phyloP scores from a whole-genome alignment of 495 filamentous ascomycete genomes.

The Pyronema domesticum region DNA sequence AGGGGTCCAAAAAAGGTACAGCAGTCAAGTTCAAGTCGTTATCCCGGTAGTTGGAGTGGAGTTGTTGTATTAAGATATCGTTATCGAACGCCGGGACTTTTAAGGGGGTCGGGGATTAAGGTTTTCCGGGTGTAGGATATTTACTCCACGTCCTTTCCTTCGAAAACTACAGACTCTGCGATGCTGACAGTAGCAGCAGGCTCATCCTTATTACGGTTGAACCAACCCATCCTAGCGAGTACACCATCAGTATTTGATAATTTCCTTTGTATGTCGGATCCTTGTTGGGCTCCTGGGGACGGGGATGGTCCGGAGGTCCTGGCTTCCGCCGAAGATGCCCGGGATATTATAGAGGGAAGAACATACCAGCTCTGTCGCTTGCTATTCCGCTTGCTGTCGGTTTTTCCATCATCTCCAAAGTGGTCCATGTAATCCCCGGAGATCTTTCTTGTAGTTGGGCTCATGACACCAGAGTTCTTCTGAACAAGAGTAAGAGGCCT shows the following conservation, averaged over 20 bases:
- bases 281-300: too few relatives aligned
- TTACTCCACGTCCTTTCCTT: slow-evolving; percentile 24
- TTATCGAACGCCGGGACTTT: neutral
- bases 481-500: slow-evolving; percentile 76
- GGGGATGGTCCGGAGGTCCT: too few relatives aligned
- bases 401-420: slow-evolving; percentile 16
- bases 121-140: neutral
- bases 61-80: neutral
- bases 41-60: neutral
- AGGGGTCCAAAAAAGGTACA: neutral
- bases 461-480: slow-evolving; percentile 30
- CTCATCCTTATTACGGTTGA: slow-evolving; percentile 20
- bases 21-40: neutral
- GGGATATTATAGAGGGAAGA: neutral
- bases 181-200: neutral
- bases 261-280: neutral
- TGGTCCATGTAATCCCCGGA: slow-evolving; percentile 22
- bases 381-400: slow-evolving; percentile 8
- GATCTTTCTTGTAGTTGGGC: slow-evolving; percentile 17
- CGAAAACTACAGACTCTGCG: slow-evolving; percentile 23
- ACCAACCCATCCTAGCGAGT: slow-evolving; percentile 18
- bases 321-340: neutral
- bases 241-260: neutral
- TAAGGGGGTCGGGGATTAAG: neutral
- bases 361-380: slow-evolving; percentile 23